Evolutionary conservation across 805 yeast genomes (phyloP), one percentile per base, ranked within the genome.

Genomic region (Starmerella bombi): DNA sequence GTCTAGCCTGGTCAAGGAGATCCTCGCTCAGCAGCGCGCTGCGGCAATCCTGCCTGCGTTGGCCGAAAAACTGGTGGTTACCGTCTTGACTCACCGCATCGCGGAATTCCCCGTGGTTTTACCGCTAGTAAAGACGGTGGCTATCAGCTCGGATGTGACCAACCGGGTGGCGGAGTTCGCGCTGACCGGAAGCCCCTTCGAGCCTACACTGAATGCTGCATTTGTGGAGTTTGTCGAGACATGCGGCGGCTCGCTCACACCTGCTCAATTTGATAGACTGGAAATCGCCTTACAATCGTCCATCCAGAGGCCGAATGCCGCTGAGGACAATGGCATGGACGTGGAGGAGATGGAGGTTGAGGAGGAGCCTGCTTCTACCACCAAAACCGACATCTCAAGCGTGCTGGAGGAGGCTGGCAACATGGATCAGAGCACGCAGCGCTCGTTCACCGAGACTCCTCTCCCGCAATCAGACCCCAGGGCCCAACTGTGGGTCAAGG

Each of bases 241-340:
- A 3, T 29, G 34, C 2, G 43, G 27, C 4, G 38, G 23, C 8
- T n/a, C n/a, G n/a, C 35, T 39, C 12, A 4, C 44, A 8, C 12
- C 34, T 3, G n/a, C 33, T 3, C 33, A 38, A 16, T n/a, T 72
- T 3, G 74, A 69, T 22, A 49, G 64, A 4, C 61, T 77, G 22
- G 86, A 78, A 62, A 71, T 84, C 66, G 67, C 70, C 40, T 61
- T 83, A 34, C 80, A 82, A 60, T 69, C 79, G 1, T 75, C 86
- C 0, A 59, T 84, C 38, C 20, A 25, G 20, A 32, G 54, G 14
- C 53, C 49, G 8, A 37, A 18, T 15, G 18, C 27, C 8, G 28
- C 19, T 5, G 36, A n/a, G 15, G 39, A 17, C 2, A 28, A 8
- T n/a, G 25, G 3, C 18, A 34, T 23, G 15, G 17, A 29, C 15